phyloP scores from a whole-genome alignment of 306 rosid genomes.

The Biancaea sappan region DNA sequence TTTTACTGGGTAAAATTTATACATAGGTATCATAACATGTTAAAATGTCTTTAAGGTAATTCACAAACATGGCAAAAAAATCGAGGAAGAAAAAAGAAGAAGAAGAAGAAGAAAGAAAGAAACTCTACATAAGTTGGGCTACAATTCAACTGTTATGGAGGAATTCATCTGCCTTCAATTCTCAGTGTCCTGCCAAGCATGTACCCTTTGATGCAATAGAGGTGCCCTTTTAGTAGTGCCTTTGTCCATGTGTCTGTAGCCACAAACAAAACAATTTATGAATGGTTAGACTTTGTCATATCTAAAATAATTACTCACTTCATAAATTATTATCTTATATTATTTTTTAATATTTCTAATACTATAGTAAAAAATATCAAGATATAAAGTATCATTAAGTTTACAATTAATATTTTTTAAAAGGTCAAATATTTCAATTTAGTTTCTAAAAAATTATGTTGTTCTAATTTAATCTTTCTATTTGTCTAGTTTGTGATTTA shows the following conservation, averaged over 20 bases:
- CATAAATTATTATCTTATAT: no score
- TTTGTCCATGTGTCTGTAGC: slow-evolving; percentile 66
- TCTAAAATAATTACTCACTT: not conserved
- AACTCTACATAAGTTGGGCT: slow-evolving; percentile 36
- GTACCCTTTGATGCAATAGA: slow-evolving; percentile 1
- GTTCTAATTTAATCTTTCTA: no score
- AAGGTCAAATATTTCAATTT: no score
- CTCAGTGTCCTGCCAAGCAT: slow-evolving; percentile 15
- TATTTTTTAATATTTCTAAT: no score
- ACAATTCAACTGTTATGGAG: slow-evolving; percentile 23
- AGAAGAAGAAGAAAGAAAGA: not conserved
- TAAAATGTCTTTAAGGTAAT: slow-evolving; percentile 30
- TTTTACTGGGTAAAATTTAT: slow-evolving; percentile 26
- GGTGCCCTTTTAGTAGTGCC: slow-evolving; percentile 51
- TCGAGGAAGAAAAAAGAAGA: not conserved
- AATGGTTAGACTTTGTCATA: slow-evolving; percentile 27
- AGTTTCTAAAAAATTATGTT: no score
- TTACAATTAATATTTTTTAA: no score
- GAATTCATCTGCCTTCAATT: slow-evolving; percentile 33
- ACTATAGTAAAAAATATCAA: no score
- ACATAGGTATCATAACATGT: slow-evolving; percentile 15
- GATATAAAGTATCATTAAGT: not conserved
- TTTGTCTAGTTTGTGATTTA: no score
- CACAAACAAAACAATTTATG: slow-evolving; percentile 24
- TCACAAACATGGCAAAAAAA: slow-evolving; percentile 18